Evolutionary conservation across 1,139 yeast species (phyloP).

Genomic region (Suhomyces panamericanus): DNA sequence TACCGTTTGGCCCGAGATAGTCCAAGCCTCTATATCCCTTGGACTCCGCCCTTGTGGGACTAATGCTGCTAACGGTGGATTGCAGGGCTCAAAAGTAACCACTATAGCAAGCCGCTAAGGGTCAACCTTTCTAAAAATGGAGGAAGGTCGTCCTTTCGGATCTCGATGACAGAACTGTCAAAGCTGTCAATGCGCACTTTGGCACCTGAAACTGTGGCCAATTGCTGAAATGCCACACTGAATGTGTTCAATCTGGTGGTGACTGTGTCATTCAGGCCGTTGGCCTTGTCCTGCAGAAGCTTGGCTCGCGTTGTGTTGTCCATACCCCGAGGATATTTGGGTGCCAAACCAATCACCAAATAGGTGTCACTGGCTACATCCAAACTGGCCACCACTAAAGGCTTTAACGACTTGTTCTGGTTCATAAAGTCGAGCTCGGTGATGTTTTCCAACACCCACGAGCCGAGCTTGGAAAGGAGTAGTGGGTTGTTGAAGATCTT

Average conservation of each 20-base stretch:
- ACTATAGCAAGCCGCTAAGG: constrained; percentile 39
- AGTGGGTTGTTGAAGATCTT: constrained; percentile 80
- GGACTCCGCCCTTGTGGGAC: too few species aligned
- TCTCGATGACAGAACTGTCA: constrained; percentile 90
- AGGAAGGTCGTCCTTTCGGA: constrained; percentile 80
- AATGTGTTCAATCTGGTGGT: constrained; percentile 67
- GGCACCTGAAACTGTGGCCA: constrained; percentile 81
- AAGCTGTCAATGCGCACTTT: constrained; percentile 90
- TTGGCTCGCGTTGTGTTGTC: constrained; percentile 47
- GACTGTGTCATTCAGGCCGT: constrained; percentile 27
- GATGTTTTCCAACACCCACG: constrained; percentile 89
- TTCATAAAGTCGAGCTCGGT: constrained; percentile 65
- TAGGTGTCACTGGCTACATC: constrained; percentile 77
- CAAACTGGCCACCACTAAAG: constrained; percentile 84
- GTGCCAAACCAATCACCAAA: constrained; percentile 87
- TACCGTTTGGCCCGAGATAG: too few species aligned
- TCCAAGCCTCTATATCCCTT: too few species aligned
- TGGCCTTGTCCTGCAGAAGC: constrained; percentile 30
- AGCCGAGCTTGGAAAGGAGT: constrained; percentile 78
- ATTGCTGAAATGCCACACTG: constrained; percentile 86
- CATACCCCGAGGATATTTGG: constrained; percentile 70
- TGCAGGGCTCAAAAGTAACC: background rate
- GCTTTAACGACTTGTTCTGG: constrained; percentile 54
- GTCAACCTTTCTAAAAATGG: constrained; percentile 81
- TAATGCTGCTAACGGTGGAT: too few species aligned